Evolutionary conservation across 495 filamentous ascomycete genomes (phyloP).

Genomic region (Neurospora sublineolata): DNA sequence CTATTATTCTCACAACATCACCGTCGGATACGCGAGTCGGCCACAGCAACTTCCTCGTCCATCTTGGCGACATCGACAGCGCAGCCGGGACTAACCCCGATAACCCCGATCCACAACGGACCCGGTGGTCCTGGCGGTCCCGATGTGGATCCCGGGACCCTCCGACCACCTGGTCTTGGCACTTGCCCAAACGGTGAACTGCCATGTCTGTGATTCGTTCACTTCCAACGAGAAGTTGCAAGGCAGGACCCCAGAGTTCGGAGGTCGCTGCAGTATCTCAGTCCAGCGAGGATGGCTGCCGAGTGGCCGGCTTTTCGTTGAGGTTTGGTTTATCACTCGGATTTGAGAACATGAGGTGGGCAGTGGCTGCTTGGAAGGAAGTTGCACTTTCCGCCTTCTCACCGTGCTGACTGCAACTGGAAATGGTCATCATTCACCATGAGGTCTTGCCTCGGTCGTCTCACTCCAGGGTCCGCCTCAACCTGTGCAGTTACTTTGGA

Average conservation of each 20-base stretch:
- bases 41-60: background rate
- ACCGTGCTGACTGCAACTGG: background rate
- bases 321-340: background rate
- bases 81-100: background rate
- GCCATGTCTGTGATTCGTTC: background rate
- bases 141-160: background rate
- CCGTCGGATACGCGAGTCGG: no score
- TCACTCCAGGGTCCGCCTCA: background rate
- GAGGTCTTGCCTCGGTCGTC: background rate
- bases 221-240: background rate
- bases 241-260: background rate
- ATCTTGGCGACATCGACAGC: background rate
- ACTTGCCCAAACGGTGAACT: background rate
- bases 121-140: background rate
- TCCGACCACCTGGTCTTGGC: background rate
- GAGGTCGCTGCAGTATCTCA: background rate
- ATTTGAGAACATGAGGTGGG: background rate
- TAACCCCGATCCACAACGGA: background rate
- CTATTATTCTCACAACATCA: background rate
- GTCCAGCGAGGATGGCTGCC: background rate
- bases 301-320: background rate
- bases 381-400: background rate
- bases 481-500: background rate
- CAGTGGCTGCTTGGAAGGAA: background rate
- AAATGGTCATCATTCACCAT: background rate